Evolutionary conservation across 495 filamentous ascomycete species (phyloP).

Genomic region (Annulohypoxylon stygium): DNA sequence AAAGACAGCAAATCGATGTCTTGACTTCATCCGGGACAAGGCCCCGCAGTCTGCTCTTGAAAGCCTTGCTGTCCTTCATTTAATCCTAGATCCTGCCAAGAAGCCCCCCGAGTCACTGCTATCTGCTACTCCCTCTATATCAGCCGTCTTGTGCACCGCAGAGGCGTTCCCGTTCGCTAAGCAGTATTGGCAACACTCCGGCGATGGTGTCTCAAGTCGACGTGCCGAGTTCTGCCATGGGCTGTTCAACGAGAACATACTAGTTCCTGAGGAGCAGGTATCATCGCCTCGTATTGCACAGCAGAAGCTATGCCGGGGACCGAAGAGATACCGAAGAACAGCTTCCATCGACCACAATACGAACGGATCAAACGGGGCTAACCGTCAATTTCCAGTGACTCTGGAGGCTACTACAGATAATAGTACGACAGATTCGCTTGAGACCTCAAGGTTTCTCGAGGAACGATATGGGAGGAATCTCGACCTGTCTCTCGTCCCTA

Average conservation of each 20-base stretch:
- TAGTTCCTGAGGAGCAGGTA: constrained; percentile 66
- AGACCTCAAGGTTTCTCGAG: constrained; percentile 86
- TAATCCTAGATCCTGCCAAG: constrained; percentile 68
- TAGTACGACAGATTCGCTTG: constrained; percentile 61
- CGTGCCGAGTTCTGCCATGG: constrained; percentile 88
- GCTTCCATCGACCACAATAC: constrained; percentile 62
- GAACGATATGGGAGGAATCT: constrained; percentile 96
- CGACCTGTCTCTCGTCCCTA: constrained; percentile 77
- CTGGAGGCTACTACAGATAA: constrained; percentile 34
- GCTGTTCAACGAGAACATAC: constrained; percentile 76
- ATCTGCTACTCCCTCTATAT: constrained; percentile 65
- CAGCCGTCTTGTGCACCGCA: constrained; percentile 77
- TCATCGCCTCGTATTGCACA: constrained; percentile 36
- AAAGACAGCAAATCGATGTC: constrained; percentile 74
- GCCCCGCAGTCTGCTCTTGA: constrained; percentile 60
- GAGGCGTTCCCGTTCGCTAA: constrained; percentile 79
- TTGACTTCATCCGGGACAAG: constrained; percentile 75
- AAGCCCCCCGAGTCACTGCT: constrained; percentile 62
- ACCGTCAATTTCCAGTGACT: constrained; percentile 32
- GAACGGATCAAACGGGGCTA: constrained; percentile 23
- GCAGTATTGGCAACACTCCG: constrained; percentile 95
- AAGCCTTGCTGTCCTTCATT: constrained; percentile 74
- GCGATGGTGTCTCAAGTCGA: constrained; percentile 93
- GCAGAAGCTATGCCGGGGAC: constrained; percentile 71
- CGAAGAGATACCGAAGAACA: constrained; percentile 76